These are phyloP conservation scores for Paxillus rubicundulus DNA, from an alignment of 768 basidiomycete genomes.

Conservation along the genomic window DNA sequence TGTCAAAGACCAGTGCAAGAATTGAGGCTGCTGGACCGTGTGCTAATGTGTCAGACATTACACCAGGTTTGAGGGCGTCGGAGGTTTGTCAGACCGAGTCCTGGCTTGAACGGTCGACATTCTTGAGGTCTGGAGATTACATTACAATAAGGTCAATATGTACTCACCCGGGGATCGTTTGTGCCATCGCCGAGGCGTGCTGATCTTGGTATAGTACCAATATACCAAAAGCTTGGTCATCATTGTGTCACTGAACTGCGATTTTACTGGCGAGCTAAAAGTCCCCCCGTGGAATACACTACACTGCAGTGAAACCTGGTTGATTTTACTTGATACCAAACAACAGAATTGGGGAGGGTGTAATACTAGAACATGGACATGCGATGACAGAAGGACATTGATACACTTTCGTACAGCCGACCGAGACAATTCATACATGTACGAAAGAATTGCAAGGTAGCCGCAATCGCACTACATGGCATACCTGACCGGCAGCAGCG, in stretches of 20 bases:
- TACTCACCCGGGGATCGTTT: no score
- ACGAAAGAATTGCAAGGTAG: conserved; percentile 19
- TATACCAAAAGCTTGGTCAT: no score
- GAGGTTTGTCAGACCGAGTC: not conserved
- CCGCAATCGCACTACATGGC: conserved; percentile 48
- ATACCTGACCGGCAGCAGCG: conserved; percentile 30
- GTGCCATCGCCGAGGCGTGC: no score
- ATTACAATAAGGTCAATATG: no score
- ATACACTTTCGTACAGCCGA: conserved; percentile 33
- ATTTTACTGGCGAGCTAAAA: not conserved
- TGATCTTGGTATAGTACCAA: conserved; percentile 8
- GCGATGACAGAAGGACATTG: conserved; percentile 30
- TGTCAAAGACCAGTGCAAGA: not conserved
- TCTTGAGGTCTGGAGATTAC: no score
- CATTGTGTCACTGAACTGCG: no score
- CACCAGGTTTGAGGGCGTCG: not conserved
- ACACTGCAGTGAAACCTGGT: conserved; percentile 19
- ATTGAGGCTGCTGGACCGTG: not conserved
- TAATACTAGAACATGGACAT: conserved; percentile 35
- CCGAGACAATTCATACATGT: conserved; percentile 30
- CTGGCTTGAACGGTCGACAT: not conserved
- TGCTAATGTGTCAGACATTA: not conserved
- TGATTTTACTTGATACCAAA: conserved; percentile 15
- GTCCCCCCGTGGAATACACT: not conserved
- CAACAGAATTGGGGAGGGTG: conserved; percentile 15